Evolutionary conservation across 495 filamentous ascomycete genomes (phyloP), one percentile per base, ranked within the genome.

Genomic region (Neurospora terricola): DNA sequence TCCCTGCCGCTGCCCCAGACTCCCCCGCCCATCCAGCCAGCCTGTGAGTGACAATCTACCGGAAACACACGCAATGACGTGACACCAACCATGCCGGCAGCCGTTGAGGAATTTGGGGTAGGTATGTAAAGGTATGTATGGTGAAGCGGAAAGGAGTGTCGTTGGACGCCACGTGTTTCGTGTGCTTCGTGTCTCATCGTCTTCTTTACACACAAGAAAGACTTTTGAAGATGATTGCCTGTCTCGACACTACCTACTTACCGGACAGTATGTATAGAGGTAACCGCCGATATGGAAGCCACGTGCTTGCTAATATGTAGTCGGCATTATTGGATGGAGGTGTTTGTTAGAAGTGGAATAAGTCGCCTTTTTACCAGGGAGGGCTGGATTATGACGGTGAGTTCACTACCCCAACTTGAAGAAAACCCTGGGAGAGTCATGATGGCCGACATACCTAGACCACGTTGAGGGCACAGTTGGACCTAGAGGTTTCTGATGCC

Each of bases 141-240:
- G 48, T 59, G n/a, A 1, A 27, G n/a, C 21, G 23, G 54, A 62
- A 30, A 30, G 10, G 12, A 36, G 72, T 54, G 69, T 70, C 72
- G 72, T 73, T 73, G 72, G 72, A 71, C 72, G 72, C 72, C 72
- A 73, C 72, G 72, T 73, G 69, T 71, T 73, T 71, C 72, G 72
- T 73, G 39, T 71, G 69, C 38, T 40, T 39, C 27, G 71, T 62
- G 54, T 62, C 23, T 30, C 14, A 16, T 62, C 12, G 23, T 62
- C 54, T 30, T 62, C 54, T 30, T 30, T 62, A 16, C 30, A 12
- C 3, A 21, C 38, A 39, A 14, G 38, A 43, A 8, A 54, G 4
- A 0, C 10, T 54, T 54, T 54, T 54, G 45, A 54, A 23, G 21
- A 54, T 54, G 21, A 23, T 54, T 54, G 45, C 38, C 38, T 40